Conservation (phyloP, 345 rosid genomes). For the Citrus australasica region DNA sequence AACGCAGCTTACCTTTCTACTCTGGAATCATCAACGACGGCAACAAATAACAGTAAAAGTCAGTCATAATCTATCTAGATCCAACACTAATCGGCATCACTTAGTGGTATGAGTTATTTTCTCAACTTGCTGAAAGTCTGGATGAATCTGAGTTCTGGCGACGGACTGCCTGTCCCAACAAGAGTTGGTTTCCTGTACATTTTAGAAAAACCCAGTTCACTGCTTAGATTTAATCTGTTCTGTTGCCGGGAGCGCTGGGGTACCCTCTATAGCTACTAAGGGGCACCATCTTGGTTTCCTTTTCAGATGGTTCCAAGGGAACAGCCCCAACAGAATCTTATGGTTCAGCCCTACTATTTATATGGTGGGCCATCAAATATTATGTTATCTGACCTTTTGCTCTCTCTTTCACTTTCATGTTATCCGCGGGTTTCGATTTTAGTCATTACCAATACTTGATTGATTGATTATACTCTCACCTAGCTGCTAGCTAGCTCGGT, state of each 20-base stretch:
- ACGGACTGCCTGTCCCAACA: no score
- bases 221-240: conserved; percentile 10
- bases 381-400: neutral
- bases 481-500: neutral
- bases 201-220: neutral
- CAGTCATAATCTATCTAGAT: no score
- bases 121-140: no score
- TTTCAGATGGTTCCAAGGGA: conserved; percentile 50
- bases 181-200: no score
- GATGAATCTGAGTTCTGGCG: no score
- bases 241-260: conserved; percentile 17
- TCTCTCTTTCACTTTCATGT: conserved; percentile 5
- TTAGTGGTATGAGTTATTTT: no score
- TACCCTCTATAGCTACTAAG: neutral
- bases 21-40: no score
- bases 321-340: conserved; percentile 69
- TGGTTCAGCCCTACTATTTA: conserved; percentile 43
- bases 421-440: neutral
- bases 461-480: neutral
- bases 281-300: neutral
- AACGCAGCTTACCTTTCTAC: no score
- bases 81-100: no score
- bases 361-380: conserved; percentile 30
- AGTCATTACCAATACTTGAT: neutral
- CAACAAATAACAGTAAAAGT: no score